Evolutionary conservation across 2,329 filamentous ascomycete genomes (phyloP), one percentile per base, ranked within the genome.

Genomic region (Catunica adiposa): DNA sequence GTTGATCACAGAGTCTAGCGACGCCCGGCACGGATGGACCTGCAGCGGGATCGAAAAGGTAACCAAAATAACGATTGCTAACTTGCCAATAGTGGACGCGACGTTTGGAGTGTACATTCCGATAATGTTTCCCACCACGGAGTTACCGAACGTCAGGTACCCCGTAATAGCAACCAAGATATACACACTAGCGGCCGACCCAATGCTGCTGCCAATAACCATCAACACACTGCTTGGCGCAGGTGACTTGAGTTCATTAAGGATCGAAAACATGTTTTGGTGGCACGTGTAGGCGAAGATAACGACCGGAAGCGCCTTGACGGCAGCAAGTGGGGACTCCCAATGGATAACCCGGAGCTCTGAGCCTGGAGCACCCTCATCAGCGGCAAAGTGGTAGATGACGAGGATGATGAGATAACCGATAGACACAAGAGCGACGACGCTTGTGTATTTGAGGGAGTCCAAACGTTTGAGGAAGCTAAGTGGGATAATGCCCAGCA

Each of bases 281-380:
- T 98, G 92, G 67, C 92, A 98, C 1, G 92, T 98, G 67, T 97
- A 98, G n/a, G 90, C 92, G 73, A 98, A 98, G 1, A 98, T 87
- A 56, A 97, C 89, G 54, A 98, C 89, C 0, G 92, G 92, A 61
- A 98, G 80, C 60, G 86, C 89, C 62, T 87, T 88, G 54, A 98
- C 73, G 5, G 85, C 82, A 37, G 84, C 78, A 8, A 94, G 74
- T 2, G 86, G 75, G 6, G 90, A 87, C 46, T 81, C 83, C 83
- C 88, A 95, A 59, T 79, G 72, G 60, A 96, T 75, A 29, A 88
- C 71, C 51, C 85, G 80, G 58, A 98, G 80, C 8, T 83, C 78
- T 11, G 86, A 84, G 54, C 87, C 79, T 54, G 85, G 80, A 17
- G 79, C 76, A 58, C 86, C 75, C 1, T 84, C 82, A 67, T 97